Conservation (phyloP, 2,329 filamentous ascomycete species). For the Xylaria sp. region DNA sequence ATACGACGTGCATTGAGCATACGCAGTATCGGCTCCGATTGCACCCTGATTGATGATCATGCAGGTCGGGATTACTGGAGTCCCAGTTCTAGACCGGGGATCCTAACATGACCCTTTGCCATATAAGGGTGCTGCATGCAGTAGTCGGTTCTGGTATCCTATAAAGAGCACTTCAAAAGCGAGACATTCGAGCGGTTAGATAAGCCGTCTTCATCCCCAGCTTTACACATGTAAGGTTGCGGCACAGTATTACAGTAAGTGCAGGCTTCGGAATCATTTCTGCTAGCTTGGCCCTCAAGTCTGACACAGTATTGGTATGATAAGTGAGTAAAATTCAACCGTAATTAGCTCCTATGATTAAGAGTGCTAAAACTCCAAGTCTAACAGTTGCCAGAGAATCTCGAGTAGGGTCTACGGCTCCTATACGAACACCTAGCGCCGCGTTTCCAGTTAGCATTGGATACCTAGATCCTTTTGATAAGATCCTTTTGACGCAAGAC, state of each 20-base stretch:
- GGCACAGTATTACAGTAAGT: slow-evolving; percentile 5
- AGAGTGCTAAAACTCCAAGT: not conserved
- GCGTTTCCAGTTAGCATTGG: not conserved
- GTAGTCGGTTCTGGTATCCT: not conserved
- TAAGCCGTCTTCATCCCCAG: not conserved
- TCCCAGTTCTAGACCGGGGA: not conserved
- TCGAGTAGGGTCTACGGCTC: not conserved
- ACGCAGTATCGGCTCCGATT: not conserved
- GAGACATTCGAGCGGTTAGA: no score
- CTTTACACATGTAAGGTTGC: not conserved
- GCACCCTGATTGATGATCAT: not conserved
- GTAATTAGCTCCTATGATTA: not conserved
- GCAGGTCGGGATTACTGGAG: not conserved
- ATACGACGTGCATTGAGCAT: not conserved
- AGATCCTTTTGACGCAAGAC: no score
- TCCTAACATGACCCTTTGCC: not conserved
- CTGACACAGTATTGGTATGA: not conserved
- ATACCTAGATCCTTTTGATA: slow-evolving; percentile 12
- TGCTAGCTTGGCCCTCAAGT: not conserved
- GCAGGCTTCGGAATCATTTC: not conserved
- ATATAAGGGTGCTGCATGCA: not conserved
- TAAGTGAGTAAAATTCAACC: not conserved
- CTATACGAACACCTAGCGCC: not conserved
- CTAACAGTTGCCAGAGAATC: no score
- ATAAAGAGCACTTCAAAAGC: not conserved